Percentiles rank a stretch among this genome's conserved stretches.
Conservation (phyloP, 345 rosid species). For the Salix udensis region DNA sequence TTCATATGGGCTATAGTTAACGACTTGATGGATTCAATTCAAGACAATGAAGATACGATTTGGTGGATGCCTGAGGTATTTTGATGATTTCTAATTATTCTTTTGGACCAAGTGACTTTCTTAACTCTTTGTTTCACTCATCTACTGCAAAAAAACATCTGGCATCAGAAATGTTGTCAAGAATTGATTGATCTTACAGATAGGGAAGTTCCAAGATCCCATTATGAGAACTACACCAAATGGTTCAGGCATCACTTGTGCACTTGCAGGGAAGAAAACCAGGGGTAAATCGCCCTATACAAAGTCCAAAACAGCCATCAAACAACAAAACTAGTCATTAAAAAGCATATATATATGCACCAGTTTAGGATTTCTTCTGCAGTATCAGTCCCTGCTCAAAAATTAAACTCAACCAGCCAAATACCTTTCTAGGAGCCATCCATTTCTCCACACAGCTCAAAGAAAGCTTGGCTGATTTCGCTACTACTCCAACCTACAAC, state of each 20-base stretch:
- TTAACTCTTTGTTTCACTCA: neutral
- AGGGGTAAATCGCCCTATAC: conserved; percentile 50
- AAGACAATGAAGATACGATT: too few relatives aligned
- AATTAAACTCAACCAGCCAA: neutral
- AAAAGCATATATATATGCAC: neutral
- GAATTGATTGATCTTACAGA: conserved; percentile 45
- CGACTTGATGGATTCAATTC: too few relatives aligned
- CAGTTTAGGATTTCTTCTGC: neutral
- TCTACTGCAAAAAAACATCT: neutral
- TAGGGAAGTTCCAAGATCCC: conserved; percentile 84
- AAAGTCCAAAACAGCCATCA: neutral
- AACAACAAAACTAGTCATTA: neutral
- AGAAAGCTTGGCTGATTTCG: conserved; percentile 51
- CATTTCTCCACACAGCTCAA: conserved; percentile 61
- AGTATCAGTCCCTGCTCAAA: neutral
- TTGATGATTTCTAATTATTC: too few relatives aligned
- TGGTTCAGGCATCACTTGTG: conserved; percentile 63
- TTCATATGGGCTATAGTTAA: too few relatives aligned
- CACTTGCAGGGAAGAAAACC: conserved; percentile 61
- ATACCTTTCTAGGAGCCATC: conserved; percentile 73
- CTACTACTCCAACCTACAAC: conserved; percentile 49
- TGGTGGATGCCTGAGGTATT: too few relatives aligned
- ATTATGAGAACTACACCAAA: conserved; percentile 71
- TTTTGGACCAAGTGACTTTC: too few relatives aligned
- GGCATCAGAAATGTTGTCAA: too few relatives aligned